Conservation (phyloP, 2,329 filamentous ascomycete genomes). For the Colletotrichum sp. region DNA sequence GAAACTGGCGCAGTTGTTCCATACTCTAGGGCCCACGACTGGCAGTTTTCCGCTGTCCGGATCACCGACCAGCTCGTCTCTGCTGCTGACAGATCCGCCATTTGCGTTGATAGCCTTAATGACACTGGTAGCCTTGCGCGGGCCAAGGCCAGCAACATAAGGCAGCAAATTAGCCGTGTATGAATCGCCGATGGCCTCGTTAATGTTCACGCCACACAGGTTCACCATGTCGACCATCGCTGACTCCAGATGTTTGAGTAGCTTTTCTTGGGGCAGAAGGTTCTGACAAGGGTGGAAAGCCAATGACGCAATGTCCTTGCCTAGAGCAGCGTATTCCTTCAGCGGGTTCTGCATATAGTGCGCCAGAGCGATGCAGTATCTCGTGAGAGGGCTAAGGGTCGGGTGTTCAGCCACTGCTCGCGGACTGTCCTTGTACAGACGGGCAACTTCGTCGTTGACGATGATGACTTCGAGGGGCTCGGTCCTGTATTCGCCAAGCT, state of each 20-base stretch:
- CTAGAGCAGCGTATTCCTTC: constrained; percentile 94
- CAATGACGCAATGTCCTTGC: constrained; percentile 85
- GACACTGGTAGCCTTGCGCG: constrained; percentile 82
- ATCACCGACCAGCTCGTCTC: constrained; percentile 88
- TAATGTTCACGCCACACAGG: constrained; percentile 92
- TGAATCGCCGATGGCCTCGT: constrained; percentile 82
- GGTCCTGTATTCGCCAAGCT: constrained; percentile 75
- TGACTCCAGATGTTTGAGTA: constrained; percentile 87
- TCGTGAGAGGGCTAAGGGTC: constrained; percentile 75
- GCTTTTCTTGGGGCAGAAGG: constrained; percentile 84
- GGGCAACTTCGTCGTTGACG: constrained; percentile 96
- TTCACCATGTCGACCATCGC: constrained; percentile 99
- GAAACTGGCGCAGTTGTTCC: constrained; percentile 97
- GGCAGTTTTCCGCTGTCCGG: constrained; percentile 78
- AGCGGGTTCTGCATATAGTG: constrained; percentile 94
- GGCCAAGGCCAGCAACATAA: constrained; percentile 89
- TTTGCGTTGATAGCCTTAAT: constrained; percentile 86
- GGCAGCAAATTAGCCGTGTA: constrained; percentile 88
- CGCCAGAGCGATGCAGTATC: constrained; percentile 89
- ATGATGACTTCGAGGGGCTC: constrained; percentile 88
- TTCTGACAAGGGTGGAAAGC: constrained; percentile 91
- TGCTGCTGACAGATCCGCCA: constrained; percentile 81
- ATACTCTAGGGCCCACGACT: constrained; percentile 88
- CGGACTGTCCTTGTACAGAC: constrained; percentile 90
- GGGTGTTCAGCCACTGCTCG: constrained; percentile 83